phyloP scores from a whole-genome alignment of 192 early-diverging fungal genomes.

The Coemansia sp. region DNA sequence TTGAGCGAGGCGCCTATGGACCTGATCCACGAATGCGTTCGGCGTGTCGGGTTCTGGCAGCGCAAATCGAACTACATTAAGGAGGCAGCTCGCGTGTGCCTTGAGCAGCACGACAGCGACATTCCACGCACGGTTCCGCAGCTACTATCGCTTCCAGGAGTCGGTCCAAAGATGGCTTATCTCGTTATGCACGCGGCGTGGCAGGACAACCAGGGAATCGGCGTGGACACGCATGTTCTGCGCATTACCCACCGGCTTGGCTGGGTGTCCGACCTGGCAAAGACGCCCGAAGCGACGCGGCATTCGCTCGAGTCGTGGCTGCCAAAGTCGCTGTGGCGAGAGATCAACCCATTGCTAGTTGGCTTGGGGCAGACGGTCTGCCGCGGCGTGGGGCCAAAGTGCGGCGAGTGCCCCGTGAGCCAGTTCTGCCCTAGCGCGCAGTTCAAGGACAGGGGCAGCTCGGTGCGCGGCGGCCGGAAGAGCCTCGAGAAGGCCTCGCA shows the following conservation, averaged over 20 bases:
- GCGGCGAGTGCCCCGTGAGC: constrained; percentile 75
- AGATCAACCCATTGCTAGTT: constrained; percentile 85
- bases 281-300: constrained; percentile 79
- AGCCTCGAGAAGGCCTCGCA: constrained; percentile 16
- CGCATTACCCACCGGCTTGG: constrained; percentile 84
- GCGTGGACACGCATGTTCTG: constrained; percentile 95
- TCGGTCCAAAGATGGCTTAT: constrained; percentile 94
- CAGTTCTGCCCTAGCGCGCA: constrained; percentile 61
- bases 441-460: constrained; percentile 5
- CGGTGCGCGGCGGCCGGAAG: constrained; percentile 4
- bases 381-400: constrained; percentile 67
- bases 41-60: constrained; percentile 86
- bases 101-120: constrained; percentile 70
- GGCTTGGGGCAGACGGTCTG: constrained; percentile 90
- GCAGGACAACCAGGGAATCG: constrained; percentile 85
- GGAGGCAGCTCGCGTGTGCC: constrained; percentile 68
- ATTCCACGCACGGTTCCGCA: constrained; percentile 79
- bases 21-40: constrained; percentile 68
- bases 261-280: constrained; percentile 74
- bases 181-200: constrained; percentile 81
- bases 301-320: constrained; percentile 75
- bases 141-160: constrained; percentile 78
- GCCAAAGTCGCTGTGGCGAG: constrained; percentile 76
- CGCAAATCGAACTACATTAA: constrained; percentile 82
- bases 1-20: constrained; percentile 61